Evolutionary conservation across 306 rosid genomes (phyloP).

Genomic region (Betula pendula): DNA sequence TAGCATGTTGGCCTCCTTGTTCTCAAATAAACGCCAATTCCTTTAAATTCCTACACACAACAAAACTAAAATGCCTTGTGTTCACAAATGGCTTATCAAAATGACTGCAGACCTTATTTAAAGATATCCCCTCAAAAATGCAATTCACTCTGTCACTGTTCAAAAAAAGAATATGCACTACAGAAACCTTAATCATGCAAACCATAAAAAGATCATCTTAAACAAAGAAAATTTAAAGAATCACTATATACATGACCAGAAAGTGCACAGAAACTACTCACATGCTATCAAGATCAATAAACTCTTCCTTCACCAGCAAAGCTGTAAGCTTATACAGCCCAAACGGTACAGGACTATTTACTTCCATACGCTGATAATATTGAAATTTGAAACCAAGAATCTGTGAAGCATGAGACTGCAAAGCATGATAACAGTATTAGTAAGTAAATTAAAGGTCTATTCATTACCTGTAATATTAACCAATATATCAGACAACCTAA

Average conservation of each 20-base stretch:
- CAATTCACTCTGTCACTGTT: background rate
- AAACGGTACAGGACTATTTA: slow-evolving; percentile 71
- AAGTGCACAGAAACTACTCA: slow-evolving; percentile 40
- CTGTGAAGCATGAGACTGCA: slow-evolving; percentile 99
- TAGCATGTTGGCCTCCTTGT: no score
- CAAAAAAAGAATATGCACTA: background rate
- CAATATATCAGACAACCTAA: slow-evolving; percentile 13
- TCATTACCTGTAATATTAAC: background rate
- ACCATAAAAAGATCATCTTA: background rate
- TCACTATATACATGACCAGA: background rate
- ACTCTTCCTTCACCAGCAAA: slow-evolving; percentile 85
- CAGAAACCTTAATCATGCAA: background rate
- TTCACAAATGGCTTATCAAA: background rate
- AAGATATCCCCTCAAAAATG: background rate
- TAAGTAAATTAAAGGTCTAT: slow-evolving; percentile 11
- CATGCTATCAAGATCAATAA: slow-evolving; percentile 96
- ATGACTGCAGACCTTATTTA: background rate
- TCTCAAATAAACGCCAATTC: background rate
- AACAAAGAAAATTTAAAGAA: background rate
- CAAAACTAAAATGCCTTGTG: background rate
- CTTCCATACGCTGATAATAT: slow-evolving; percentile 97
- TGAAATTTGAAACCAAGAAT: slow-evolving; percentile 96
- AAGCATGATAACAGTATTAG: slow-evolving; percentile 26
- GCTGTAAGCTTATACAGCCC: slow-evolving; percentile 93
- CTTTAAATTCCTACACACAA: background rate